phyloP scores from a whole-genome alignment of 805 yeast genomes.

The Saturnispora sanitii region DNA sequence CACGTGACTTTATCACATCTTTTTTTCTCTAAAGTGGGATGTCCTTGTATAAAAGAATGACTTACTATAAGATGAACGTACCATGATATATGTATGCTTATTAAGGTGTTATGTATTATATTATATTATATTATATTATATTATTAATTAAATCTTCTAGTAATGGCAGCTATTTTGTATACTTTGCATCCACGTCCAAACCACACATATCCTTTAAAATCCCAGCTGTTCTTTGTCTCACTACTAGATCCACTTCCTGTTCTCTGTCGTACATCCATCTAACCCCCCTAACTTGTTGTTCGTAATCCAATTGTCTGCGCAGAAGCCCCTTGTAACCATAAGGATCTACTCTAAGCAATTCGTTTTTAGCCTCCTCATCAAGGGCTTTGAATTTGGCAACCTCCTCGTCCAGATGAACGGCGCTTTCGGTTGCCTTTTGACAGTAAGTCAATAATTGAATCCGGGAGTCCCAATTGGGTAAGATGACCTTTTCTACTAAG shows the following conservation, averaged over 20 bases:
- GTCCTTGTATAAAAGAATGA: no score
- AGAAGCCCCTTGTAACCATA: conserved; percentile 33
- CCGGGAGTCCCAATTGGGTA: conserved; percentile 26
- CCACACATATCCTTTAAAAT: conserved; percentile 7
- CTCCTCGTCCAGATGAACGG: conserved; percentile 17
- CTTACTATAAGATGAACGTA: no score
- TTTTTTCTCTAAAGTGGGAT: no score
- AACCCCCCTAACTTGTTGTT: conserved; percentile 10
- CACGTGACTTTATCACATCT: no score
- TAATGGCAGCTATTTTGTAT: not conserved
- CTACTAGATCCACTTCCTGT: conserved; percentile 2
- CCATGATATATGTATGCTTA: no score
- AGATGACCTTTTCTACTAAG: conserved; percentile 14
- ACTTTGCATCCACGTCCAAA: conserved; percentile 1
- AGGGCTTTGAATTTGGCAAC: conserved; percentile 10
- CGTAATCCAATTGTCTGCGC: conserved; percentile 22
- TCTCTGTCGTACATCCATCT: conserved; percentile 7
- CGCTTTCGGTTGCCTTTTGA: conserved; percentile 21
- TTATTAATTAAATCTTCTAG: not conserved
- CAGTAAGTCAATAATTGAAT: conserved; percentile 27
- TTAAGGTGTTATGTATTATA: not conserved
- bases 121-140: no score
- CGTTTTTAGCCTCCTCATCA: conserved; percentile 17
- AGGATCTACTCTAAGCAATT: conserved; percentile 36
- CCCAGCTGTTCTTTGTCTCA: conserved; percentile 4